Evolutionary conservation across 2,329 filamentous ascomycete species (phyloP).

Genomic region (Mariannaea elegans): DNA sequence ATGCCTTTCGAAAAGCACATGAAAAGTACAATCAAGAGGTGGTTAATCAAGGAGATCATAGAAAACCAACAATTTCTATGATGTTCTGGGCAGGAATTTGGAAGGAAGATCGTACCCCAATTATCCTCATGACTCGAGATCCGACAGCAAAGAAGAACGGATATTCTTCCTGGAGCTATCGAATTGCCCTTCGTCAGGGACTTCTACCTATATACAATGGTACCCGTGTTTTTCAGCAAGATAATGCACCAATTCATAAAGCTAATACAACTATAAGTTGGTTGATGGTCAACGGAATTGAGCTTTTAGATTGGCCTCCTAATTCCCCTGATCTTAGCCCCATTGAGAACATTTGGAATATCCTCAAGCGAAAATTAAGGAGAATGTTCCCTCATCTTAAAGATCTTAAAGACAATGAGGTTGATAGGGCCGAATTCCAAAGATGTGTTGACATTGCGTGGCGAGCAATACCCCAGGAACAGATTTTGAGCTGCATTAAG

Average conservation of each 20-base stretch:
- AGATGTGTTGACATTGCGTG: not conserved
- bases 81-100: slow-evolving; percentile 9
- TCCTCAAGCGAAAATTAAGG: not conserved
- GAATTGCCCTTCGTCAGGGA: not conserved
- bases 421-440: not conserved
- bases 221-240: not conserved
- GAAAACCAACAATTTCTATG: not conserved
- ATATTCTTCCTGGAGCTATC: not conserved
- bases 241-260: slow-evolving; percentile 5
- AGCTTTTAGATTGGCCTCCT: not conserved
- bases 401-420: not conserved
- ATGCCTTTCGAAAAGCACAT: slow-evolving; percentile 6
- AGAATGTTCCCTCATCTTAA: not conserved
- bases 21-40: not conserved
- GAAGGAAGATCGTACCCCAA: not conserved
- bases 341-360: slow-evolving; percentile 2
- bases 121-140: not conserved
- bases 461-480: not conserved
- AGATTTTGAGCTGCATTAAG: not conserved
- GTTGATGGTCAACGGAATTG: not conserved
- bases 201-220: not conserved
- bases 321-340: slow-evolving; percentile 3
- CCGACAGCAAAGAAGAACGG: not conserved
- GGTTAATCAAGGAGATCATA: not conserved
- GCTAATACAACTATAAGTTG: not conserved